These are phyloP conservation scores for Fraxinus latifolia DNA, from an alignment of 305 asterid genomes.

Conservation along the genomic window DNA sequence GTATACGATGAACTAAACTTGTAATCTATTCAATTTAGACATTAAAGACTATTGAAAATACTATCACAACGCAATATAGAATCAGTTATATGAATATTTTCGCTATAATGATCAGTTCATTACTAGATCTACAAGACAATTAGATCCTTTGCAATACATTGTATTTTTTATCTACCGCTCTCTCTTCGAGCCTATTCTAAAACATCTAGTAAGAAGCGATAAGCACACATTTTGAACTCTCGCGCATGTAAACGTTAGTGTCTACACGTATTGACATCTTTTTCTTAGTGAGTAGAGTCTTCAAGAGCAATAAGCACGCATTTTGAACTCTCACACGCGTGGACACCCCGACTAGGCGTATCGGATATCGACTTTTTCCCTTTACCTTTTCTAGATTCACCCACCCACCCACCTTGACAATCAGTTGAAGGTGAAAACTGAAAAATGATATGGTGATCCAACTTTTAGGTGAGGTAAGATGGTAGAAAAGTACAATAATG, in stretches of 20 bases:
- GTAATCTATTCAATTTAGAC: neutral
- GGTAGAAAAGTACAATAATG: slow-evolving; percentile 29
- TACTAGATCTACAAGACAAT: neutral
- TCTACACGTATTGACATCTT: neutral
- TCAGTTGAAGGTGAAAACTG: slow-evolving; percentile 35
- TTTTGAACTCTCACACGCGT: neutral
- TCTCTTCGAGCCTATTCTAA: neutral
- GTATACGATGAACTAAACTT: neutral
- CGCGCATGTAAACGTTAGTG: neutral
- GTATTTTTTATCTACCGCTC: neutral
- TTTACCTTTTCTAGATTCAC: neutral
- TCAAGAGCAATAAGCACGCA: neutral
- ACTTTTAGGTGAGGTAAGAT: slow-evolving; percentile 33
- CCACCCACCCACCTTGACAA: slow-evolving; percentile 24
- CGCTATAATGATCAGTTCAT: neutral
- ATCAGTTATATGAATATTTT: neutral
- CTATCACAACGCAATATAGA: neutral
- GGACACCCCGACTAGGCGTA: neutral
- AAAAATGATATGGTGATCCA: slow-evolving; percentile 10
- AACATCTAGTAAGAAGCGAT: neutral
- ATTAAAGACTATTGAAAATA: neutral
- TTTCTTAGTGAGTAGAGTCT: neutral
- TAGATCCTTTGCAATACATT: neutral
- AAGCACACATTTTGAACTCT: neutral
- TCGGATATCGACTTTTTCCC: neutral